Percentiles rank a stretch among this genome's conserved stretches.
Conservation (phyloP, 129 eudicot genomes). For the Mikania micrantha region DNA sequence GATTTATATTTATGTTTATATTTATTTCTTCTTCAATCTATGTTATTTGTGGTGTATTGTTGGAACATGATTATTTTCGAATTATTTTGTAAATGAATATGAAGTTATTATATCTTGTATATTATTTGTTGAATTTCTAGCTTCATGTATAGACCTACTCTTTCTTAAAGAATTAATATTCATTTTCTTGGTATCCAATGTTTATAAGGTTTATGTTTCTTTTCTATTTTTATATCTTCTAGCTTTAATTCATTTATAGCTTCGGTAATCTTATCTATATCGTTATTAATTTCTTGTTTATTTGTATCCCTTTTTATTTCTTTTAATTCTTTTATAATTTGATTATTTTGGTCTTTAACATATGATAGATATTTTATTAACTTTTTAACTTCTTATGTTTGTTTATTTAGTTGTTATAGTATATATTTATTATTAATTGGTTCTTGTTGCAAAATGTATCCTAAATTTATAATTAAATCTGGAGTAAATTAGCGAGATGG, state of each 20-base stretch:
- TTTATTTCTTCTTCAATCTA: too few relatives aligned
- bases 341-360: too few relatives aligned
- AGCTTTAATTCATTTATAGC: not conserved
- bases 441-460: too few relatives aligned
- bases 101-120: too few relatives aligned
- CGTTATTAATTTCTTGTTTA: not conserved
- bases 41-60: not conserved
- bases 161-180: not conserved
- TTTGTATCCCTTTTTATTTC: not conserved
- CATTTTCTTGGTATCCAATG: not conserved
- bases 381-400: too few relatives aligned
- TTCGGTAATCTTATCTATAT: not conserved
- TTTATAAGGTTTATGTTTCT: not conserved
- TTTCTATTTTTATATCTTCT: too few relatives aligned
- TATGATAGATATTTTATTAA: not conserved
- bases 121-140: conserved; percentile 1
- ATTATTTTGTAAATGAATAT: not conserved
- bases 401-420: too few relatives aligned
- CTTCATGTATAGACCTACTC: not conserved
- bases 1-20: not conserved
- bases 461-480: too few relatives aligned
- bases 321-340: not conserved
- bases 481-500: too few relatives aligned
- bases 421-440: too few relatives aligned
- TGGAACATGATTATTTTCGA: not conserved